Evolutionary conservation across 345 rosid genomes (phyloP).

Genomic region (Rhodamnia rubescens): DNA sequence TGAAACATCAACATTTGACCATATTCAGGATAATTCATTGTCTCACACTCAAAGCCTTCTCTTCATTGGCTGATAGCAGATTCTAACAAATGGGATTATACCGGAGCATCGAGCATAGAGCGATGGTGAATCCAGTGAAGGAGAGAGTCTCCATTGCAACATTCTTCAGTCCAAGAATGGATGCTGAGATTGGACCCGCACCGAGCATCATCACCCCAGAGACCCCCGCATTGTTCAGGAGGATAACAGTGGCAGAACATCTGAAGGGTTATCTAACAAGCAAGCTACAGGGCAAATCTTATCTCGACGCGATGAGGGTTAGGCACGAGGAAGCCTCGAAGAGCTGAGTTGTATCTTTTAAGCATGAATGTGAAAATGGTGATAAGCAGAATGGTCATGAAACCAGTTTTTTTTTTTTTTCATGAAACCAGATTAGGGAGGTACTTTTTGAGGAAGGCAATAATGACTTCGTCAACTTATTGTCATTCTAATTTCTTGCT

Average conservation of each 20-base stretch:
- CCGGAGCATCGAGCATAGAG: slow-evolving; percentile 13
- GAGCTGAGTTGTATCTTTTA: not conserved
- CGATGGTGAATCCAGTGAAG: not conserved
- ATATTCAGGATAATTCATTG: not conserved
- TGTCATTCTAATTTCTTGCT: not conserved
- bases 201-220: not conserved
- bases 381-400: no score
- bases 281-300: not conserved
- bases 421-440: not conserved
- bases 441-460: not conserved
- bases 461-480: not conserved
- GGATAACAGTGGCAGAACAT: not conserved
- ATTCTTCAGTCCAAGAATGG: not conserved
- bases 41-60: not conserved
- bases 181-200: not conserved
- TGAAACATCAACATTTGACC: not conserved
- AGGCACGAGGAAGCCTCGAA: not conserved
- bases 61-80: not conserved
- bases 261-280: not conserved
- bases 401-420: no score
- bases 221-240: not conserved
- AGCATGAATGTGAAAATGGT: not conserved
- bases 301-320: slow-evolving; percentile 9
- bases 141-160: slow-evolving; percentile 4
- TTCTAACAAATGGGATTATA: slow-evolving; percentile 9